A percentile compares a stretch with the other conserved stretches of the same genome.
These are phyloP conservation scores for Cyclocybe cylindracea DNA, from an alignment of 768 basidiomycete species.

Conservation along the genomic window DNA sequence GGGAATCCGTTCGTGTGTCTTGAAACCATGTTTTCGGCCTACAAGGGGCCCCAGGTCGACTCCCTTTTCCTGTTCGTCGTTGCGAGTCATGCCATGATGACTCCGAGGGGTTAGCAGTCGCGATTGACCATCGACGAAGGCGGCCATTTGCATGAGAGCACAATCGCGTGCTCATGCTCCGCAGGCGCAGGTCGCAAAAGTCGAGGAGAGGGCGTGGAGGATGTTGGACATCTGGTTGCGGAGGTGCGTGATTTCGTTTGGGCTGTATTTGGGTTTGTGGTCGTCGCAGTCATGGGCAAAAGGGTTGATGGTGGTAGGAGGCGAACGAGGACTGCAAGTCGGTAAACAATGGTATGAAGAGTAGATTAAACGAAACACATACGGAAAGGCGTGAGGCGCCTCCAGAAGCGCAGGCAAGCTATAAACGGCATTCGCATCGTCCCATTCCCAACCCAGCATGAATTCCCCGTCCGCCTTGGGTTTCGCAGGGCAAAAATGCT, in stretches of 20 bases:
- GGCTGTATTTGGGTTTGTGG: slow-evolving; percentile 27
- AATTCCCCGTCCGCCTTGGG: slow-evolving; percentile 78
- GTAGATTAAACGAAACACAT: slow-evolving; percentile 31
- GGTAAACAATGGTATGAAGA: slow-evolving; percentile 1
- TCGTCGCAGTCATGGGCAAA: slow-evolving; percentile 1
- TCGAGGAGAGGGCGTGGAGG: no score
- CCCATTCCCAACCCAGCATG: slow-evolving; percentile 97
- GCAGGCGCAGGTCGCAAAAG: no score
- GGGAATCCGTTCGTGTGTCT: slow-evolving; percentile 52
- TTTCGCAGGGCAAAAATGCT: slow-evolving; percentile 80
- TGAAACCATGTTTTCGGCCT: slow-evolving; percentile 59
- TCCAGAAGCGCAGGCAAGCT: slow-evolving; percentile 68
- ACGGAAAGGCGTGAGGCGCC: slow-evolving; percentile 58
- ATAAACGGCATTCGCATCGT: slow-evolving; percentile 87
- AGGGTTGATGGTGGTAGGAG: slow-evolving; percentile 10
- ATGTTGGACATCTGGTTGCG: no score
- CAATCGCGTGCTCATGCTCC: no score
- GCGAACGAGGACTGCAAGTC: slow-evolving; percentile 16
- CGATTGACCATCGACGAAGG: slow-evolving; percentile 45
- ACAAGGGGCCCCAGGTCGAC: slow-evolving; percentile 66
- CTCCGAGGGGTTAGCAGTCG: not conserved
- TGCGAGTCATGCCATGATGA: not conserved
- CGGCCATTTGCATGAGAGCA: slow-evolving; percentile 41
- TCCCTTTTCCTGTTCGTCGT: not conserved
- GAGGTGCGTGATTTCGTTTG: slow-evolving; percentile 43